Percentiles rank a stretch among this genome's conserved stretches.
phyloP scores from a whole-genome alignment of 208 protist species.

The Trypanosoma grayi region DNA sequence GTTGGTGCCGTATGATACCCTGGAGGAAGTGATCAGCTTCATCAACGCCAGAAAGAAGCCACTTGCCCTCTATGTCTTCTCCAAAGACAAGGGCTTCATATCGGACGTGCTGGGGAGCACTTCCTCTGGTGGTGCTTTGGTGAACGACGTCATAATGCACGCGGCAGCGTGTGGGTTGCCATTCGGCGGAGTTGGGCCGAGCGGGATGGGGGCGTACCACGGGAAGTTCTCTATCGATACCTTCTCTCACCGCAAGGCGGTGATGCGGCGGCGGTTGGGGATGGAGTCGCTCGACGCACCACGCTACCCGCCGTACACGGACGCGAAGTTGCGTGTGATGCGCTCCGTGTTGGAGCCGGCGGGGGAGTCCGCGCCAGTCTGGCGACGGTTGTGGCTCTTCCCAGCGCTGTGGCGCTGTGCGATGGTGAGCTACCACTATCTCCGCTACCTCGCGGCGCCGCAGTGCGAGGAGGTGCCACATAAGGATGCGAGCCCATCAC shows the following conservation, averaged over 20 bases:
- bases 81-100: conserved; percentile 31
- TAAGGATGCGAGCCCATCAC: background rate
- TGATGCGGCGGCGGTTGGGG: conserved; percentile 21
- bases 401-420: background rate
- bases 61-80: conserved; percentile 91
- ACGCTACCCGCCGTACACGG: conserved; percentile 35
- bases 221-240: conserved; percentile 65
- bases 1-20: conserved; percentile 42
- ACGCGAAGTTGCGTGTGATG: conserved; percentile 10
- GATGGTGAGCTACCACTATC: background rate
- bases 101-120: conserved; percentile 38
- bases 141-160: conserved; percentile 81
- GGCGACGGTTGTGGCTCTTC: conserved; percentile 6
- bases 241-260: conserved; percentile 60
- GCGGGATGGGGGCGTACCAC: conserved; percentile 88
- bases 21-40: conserved; percentile 59
- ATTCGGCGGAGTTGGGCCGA: conserved; percentile 92
- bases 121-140: conserved; percentile 41
- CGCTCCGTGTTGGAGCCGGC: conserved; percentile 1
- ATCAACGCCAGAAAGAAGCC: conserved; percentile 68
- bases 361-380: conserved; percentile 4
- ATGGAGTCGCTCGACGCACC: conserved; percentile 19
- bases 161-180: conserved; percentile 43
- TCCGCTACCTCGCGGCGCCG: background rate
- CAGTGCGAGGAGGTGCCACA: no score